Evolutionary conservation across 2,329 filamentous ascomycete genomes (phyloP), one percentile per base, ranked within the genome.

Genomic region (Exophiala phaeomuriformis): DNA sequence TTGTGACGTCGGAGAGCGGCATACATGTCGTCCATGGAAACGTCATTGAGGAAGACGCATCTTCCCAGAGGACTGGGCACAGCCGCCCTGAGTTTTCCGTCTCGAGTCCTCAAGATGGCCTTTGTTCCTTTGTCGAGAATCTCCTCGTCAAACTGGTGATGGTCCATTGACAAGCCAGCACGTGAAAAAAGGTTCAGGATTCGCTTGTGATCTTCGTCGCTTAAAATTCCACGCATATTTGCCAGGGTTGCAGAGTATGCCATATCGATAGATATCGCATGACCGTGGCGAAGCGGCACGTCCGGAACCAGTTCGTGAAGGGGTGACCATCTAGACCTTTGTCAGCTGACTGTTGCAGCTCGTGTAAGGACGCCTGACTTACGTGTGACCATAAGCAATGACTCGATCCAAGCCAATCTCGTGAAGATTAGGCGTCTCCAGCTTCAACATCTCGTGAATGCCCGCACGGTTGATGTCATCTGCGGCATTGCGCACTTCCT

Each of bases 181-280:
- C 83, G 76, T 0, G 83, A 86, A 69, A 88, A 87, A 3, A 88
- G 74, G 50, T 75, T 77, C n/a, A 87, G 70, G 1, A 87, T 69
- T 12, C 83, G 76, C 29, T 69, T 73, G 65, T 86, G 82, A 59
- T 87, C 83, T 1, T 72, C 73, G 42, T 80, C 71, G 27, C 73
- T 76, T 6, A 88, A 73, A 0, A 85, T 71, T 3, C 81, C 80
- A n/a, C 81, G 78, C 55, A 74, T 68, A 64, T 83, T 78, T 12
- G 84, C 82, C 3, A 88, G 74, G 0, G 84, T 87, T 0, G 84
- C 83, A 0, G 83, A 85, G 69, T 84, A 88, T 0, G 84, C 84
- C 84, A 88, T 88, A 66, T 87, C 84, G 57, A 87, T 85, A 2
- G 81, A 84, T 61, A 88, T 87, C 60, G 84, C 84, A 64, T 88